Percentiles rank a stretch among this genome's conserved stretches.
phyloP scores from a whole-genome alignment of 345 rosid species.

The Melastoma malabathricum region DNA sequence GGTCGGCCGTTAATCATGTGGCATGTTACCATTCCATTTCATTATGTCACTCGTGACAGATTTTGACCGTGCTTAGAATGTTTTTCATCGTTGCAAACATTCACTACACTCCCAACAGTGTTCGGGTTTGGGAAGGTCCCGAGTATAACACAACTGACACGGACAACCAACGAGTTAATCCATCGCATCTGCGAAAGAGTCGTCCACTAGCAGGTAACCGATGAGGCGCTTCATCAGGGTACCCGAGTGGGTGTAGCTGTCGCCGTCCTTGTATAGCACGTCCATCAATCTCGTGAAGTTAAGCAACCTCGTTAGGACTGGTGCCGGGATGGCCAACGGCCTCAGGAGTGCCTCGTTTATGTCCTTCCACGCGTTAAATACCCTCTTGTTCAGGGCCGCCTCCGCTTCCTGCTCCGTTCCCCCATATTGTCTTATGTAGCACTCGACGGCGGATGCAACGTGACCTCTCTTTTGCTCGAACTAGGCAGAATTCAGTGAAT shows the following conservation, averaged over 20 bases:
- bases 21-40: no score
- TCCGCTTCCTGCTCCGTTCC: neutral
- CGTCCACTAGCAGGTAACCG: no score
- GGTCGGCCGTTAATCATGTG: no score
- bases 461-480: slow-evolving; percentile 1
- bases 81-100: no score
- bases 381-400: neutral
- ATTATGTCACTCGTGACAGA: no score
- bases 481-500: neutral
- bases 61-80: no score
- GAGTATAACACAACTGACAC: no score
- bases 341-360: neutral
- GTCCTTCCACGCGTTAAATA: slow-evolving; percentile 3
- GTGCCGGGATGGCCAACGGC: neutral
- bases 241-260: slow-evolving; percentile 6
- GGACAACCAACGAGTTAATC: no score
- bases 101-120: no score
- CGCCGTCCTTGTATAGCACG: slow-evolving; percentile 1
- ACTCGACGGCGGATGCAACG: neutral
- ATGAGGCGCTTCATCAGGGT: neutral
- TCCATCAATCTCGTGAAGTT: neutral
- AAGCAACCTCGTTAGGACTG: neutral
- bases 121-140: no score
- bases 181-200: no score
- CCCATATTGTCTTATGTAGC: neutral